These are phyloP conservation scores for Trichoderma simmonsii DNA, from an alignment of 2,329 filamentous ascomycete genomes.

Conservation along the genomic window DNA sequence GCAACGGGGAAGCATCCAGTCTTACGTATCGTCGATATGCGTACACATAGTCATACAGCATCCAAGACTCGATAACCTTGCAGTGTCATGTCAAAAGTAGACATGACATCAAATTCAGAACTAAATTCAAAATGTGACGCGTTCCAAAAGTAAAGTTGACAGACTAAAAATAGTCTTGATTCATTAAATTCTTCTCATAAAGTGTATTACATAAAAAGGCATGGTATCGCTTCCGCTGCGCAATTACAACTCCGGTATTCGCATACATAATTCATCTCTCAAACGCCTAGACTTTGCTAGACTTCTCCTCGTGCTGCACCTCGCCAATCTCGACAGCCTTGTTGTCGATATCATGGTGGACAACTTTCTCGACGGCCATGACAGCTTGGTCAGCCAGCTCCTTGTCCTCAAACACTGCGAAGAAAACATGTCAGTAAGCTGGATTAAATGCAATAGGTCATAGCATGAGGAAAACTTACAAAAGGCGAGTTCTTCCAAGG, in stretches of 20 bases:
- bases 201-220: neutral
- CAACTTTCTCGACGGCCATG: conserved; percentile 1
- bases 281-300: neutral
- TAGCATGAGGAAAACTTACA: neutral
- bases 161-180: neutral
- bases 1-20: neutral
- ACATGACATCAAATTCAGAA: no score
- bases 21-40: neutral
- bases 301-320: neutral
- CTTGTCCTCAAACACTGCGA: neutral
- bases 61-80: neutral
- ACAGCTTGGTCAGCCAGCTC: neutral
- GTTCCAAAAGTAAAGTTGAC: neutral
- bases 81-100: neutral
- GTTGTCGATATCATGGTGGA: neutral
- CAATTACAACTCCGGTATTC: neutral
- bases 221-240: neutral
- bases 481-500: neutral
- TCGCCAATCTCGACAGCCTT: conserved; percentile 1
- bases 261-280: neutral
- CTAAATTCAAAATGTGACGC: neutral
- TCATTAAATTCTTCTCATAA: neutral
- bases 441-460: neutral
- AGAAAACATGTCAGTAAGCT: neutral
- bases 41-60: neutral